phyloP scores from a whole-genome alignment of 2,329 filamentous ascomycete species.

The Xylaria multiplex region DNA sequence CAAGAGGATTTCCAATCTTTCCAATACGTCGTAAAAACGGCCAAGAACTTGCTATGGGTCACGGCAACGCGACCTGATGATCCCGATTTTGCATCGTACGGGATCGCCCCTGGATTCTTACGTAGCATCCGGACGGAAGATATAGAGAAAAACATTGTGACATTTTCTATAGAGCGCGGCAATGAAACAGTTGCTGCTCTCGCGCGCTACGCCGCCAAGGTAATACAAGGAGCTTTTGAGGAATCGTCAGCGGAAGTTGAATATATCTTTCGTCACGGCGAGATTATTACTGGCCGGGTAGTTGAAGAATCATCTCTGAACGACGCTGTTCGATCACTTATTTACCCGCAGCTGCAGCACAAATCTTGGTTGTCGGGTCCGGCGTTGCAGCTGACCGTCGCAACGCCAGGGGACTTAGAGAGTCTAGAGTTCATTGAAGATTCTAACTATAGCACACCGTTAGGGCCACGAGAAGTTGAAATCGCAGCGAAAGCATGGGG shows the following conservation, averaged over 20 bases:
- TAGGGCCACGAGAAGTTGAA: conserved; percentile 39
- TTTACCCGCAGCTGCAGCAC: conserved; percentile 29
- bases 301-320: conserved; percentile 29
- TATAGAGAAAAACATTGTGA: conserved; percentile 42
- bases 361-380: conserved; percentile 35
- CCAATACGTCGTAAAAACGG: conserved; percentile 37
- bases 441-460: conserved; percentile 1
- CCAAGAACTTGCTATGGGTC: conserved; percentile 46
- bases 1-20: conserved; percentile 40
- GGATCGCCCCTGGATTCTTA: conserved; percentile 43
- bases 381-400: conserved; percentile 36
- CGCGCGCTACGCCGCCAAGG: conserved; percentile 36
- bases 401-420: conserved; percentile 40
- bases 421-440: conserved; percentile 43
- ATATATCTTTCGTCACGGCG: conserved; percentile 33
- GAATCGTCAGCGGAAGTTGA: conserved; percentile 34
- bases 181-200: conserved; percentile 7
- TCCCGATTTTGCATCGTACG: conserved; percentile 37
- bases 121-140: conserved; percentile 44
- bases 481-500: conserved; percentile 38
- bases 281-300: conserved; percentile 30
- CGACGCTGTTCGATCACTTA: conserved; percentile 23
- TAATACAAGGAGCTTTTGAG: conserved; percentile 35
- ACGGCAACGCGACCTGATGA: conserved; percentile 34
- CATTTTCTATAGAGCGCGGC: conserved; percentile 38